Conservation (phyloP, 148 eudicot genomes). For the Dianthus caryophyllus region DNA sequence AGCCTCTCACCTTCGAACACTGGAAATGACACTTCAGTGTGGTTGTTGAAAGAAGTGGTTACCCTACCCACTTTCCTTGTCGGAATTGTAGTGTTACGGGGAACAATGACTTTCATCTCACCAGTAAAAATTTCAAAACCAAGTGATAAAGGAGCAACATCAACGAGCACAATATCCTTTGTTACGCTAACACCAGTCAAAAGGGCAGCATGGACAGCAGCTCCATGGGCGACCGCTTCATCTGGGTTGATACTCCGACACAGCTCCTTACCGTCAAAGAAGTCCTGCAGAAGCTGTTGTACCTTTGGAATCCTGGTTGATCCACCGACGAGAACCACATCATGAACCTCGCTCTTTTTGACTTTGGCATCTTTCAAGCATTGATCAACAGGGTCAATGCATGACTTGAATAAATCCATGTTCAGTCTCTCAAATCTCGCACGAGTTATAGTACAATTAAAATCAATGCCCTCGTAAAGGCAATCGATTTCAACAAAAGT, state of each 20-base stretch:
- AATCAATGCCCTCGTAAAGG: background rate
- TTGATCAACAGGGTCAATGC: background rate
- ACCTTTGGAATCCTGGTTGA: slow-evolving; percentile 22
- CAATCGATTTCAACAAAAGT: background rate
- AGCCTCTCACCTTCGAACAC: slow-evolving; percentile 15
- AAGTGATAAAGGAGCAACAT: slow-evolving; percentile 12
- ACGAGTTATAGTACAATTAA: background rate
- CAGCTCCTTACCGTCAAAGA: slow-evolving; percentile 5
- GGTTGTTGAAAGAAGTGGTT: too few relatives aligned
- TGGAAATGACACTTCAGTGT: too few relatives aligned
- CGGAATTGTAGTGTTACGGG: background rate
- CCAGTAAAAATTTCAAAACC: background rate
- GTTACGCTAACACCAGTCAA: background rate
- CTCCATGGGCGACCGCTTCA: slow-evolving; percentile 1
- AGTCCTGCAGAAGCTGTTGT: background rate
- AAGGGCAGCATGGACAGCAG: background rate
- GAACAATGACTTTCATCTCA: background rate
- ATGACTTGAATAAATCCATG: background rate
- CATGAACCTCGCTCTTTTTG: slow-evolving; percentile 6
- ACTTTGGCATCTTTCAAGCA: slow-evolving; percentile 5
- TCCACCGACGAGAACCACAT: slow-evolving; percentile 23
- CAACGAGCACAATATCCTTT: background rate
- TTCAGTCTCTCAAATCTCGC: slow-evolving; percentile 2
- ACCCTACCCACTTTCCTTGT: background rate
- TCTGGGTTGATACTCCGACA: background rate